These are phyloP conservation scores for Solanum hybrid DNA, from an alignment of 305 asterid genomes.

Conservation along the genomic window DNA sequence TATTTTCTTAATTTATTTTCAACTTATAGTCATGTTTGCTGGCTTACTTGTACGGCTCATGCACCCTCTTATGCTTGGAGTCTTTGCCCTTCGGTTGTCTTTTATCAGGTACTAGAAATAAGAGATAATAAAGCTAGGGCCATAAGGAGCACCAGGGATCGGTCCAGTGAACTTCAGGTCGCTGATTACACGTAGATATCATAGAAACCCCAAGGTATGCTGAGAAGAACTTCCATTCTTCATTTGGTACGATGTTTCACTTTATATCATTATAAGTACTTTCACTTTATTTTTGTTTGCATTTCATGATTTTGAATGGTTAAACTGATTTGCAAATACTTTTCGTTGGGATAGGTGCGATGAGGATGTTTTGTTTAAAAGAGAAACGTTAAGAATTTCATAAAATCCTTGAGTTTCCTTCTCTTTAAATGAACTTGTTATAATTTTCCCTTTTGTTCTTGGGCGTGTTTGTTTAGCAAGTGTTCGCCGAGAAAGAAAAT, in stretches of 20 bases:
- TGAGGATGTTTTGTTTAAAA: neutral
- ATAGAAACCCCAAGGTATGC: neutral
- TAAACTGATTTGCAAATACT: neutral
- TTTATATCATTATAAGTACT: neutral
- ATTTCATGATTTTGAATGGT: neutral
- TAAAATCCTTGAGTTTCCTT: neutral
- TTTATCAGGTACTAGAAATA: slow-evolving; percentile 71
- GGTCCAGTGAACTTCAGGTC: slow-evolving; percentile 47
- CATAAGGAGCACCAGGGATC: slow-evolving; percentile 50
- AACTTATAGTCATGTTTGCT: neutral
- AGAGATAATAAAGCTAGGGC: slow-evolving; percentile 61
- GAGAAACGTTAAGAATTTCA: neutral
- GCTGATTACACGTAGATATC: slow-evolving; percentile 43
- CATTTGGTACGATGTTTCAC: neutral
- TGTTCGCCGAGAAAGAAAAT: neutral
- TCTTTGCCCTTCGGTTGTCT: neutral
- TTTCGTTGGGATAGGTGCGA: neutral
- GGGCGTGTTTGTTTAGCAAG: neutral
- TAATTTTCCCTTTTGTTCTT: neutral
- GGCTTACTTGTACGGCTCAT: neutral
- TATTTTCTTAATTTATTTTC: neutral
- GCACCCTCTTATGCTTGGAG: neutral
- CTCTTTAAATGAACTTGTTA: neutral
- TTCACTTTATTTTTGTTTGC: neutral
- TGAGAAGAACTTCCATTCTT: neutral